Base-by-base conservation (phyloP, 257 asterid species). In the Dorcoceras hygrometricum region DNA sequence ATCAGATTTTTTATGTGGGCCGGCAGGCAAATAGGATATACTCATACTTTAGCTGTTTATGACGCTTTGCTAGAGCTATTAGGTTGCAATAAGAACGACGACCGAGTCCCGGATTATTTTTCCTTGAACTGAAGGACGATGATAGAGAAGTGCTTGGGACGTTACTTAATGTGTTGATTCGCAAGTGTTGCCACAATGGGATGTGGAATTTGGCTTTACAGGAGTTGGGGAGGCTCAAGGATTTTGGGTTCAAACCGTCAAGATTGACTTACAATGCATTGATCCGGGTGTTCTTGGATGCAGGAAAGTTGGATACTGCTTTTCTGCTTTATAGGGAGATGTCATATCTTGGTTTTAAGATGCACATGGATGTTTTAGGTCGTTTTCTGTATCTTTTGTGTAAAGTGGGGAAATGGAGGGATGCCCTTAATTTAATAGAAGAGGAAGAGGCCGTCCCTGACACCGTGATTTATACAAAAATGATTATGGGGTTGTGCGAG, bases 1-100 rank as follows among this genome's bases (percentile, higher is more conserved):
- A 85, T 86, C 18, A 86, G 78, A 78, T 90, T 93, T 80, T 93
- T 90, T 75, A 75, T 86, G 84, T 93, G 99, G 99, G 97, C 96
- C 31, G 97, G 99, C 66, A 81, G 85, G 78, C 99, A 93, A 68
- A 88, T 90, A 65, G 97, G 99, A 34, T 93, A 90, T 76, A 67
- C 56, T 81, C 99, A 90, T 75, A 88, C 75, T 66, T 28, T 67
- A 18, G 75, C 75, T 67, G 99, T 82, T 61, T 90, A 80, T 69
- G 78, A 88, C 59, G 86, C 95, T 77, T 73, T 93, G 73, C 71
- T 93, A 16, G 97, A 86, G 68, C 79, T 88, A 65, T 56, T 86
- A 69, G 78, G 78, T 11, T 71, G 85, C 20, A 66, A 68, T 66
- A 58, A 69, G 72, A 74, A 68, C 10, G 84, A 74, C 8, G 84